These are phyloP conservation scores for Phytophthora sojae DNA, from an alignment of 352 stramenopile species.

Conservation along the genomic window DNA sequence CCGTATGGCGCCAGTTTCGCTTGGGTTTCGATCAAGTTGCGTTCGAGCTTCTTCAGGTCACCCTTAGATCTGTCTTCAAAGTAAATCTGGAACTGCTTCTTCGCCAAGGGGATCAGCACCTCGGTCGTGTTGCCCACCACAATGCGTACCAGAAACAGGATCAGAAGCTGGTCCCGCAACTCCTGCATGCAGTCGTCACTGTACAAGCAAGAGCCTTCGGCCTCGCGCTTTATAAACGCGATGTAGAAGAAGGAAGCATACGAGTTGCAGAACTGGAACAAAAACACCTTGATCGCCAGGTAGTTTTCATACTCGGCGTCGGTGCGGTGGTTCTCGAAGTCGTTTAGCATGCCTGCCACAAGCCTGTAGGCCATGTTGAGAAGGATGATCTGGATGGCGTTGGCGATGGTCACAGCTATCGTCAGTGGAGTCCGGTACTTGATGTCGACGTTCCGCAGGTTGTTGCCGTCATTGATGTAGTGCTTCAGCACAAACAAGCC, in stretches of 20 bases:
- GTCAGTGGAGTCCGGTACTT: conserved; percentile 50
- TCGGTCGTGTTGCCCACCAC: conserved; percentile 90
- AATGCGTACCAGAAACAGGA: conserved; percentile 92
- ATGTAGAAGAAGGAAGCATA: conserved; percentile 97
- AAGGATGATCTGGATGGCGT: conserved; percentile 92
- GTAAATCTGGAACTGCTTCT: conserved; percentile 66
- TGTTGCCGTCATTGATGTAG: conserved; percentile 54
- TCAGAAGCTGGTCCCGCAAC: conserved; percentile 87
- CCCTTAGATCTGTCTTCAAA: conserved; percentile 26
- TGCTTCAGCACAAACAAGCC: conserved; percentile 77
- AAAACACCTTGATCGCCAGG: conserved; percentile 97
- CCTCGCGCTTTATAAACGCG: conserved; percentile 62
- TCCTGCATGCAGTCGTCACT: conserved; percentile 82
- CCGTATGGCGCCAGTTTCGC: conserved; percentile 77
- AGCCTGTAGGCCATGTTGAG: conserved; percentile 92
- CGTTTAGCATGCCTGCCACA: conserved; percentile 92
- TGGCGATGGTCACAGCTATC: conserved; percentile 52
- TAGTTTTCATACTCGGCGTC: conserved; percentile 88
- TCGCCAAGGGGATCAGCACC: conserved; percentile 82
- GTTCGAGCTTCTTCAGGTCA: conserved; percentile 37
- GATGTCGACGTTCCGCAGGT: conserved; percentile 32
- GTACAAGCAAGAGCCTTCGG: conserved; percentile 74
- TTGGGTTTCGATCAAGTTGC: conserved; percentile 80
- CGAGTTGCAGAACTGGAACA: conserved; percentile 98
- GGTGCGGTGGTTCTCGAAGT: conserved; percentile 94